Percentiles rank a stretch among this genome's conserved stretches.
Conservation (phyloP, 164 flowering plant species). For the Vitis labrusca region DNA sequence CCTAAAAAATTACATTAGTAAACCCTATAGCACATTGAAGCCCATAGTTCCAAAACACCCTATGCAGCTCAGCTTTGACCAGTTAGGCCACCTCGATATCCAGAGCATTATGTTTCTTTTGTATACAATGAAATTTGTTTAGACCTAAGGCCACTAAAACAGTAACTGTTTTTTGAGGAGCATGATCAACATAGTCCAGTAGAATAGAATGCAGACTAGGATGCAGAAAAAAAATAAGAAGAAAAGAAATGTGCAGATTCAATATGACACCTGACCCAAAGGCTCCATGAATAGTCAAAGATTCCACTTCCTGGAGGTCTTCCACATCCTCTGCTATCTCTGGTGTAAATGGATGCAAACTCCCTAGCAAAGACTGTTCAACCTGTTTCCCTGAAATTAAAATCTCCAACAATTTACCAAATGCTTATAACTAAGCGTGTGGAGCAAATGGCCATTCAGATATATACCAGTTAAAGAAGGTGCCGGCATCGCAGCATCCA, state of each 20-base stretch:
- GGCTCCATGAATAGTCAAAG: conserved; percentile 59
- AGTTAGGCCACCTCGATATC: neutral
- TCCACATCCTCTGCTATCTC: conserved; percentile 62
- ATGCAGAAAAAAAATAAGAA: neutral
- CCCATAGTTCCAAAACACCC: neutral
- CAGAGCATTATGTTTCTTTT: no score
- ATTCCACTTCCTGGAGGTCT: conserved; percentile 62
- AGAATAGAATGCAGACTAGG: neutral
- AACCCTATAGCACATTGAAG: neutral
- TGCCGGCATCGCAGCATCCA: conserved; percentile 91
- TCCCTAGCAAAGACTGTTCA: conserved; percentile 37
- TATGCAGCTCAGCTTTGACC: neutral
- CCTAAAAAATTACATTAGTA: neutral
- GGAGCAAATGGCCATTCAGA: neutral
- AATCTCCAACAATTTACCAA: neutral
- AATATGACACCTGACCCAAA: conserved; percentile 51
- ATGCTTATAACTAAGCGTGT: neutral
- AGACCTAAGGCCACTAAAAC: neutral
- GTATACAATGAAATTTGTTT: no score
- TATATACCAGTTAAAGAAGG: conserved; percentile 62
- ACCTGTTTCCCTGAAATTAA: conserved; percentile 36
- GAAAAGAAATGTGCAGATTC: neutral
- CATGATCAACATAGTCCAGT: neutral
- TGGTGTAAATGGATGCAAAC: conserved; percentile 76
- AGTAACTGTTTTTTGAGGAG: neutral